Evolutionary conservation across 139 green algal species (phyloP), one percentile per base, ranked within the genome.

Genomic region (Coccomyxa sp.): DNA sequence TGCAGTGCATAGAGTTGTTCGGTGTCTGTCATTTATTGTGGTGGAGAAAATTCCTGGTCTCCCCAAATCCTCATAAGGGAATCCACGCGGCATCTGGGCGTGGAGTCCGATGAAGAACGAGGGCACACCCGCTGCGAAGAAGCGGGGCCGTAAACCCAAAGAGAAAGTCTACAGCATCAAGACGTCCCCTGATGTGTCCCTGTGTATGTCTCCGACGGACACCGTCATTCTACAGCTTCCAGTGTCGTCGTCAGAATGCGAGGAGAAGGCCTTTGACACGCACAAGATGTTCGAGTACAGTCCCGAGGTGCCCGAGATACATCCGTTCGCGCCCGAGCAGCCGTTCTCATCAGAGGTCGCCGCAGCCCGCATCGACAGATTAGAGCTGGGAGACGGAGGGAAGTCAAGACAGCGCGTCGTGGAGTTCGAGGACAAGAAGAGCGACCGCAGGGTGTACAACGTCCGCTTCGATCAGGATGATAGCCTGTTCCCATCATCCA

Each of bases 1-100:
- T 58, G 44, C 44, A 58, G 44, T 58, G 44, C 44, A 58, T 58
- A 58, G 44, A 58, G 44, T 58, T 58, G 44, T 58, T 58, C 44
- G 44, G 44, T 58, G 44, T 58, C 44, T 14, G 44, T 58, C 44
- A 58, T 58, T 58, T 27, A 10, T 27, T 58, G 44, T 58, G 44
- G 44, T 58, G 14, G 44, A 58, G 44, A 58, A 58, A 58, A 58
- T 58, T 58, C 44, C 44, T 58, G 12, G 44, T 58, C 44, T 14
- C 14, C 44, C 44, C 44, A 27, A 58, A 58, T 27, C 44, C 44
- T 58, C 44, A 58, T 58, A 58, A 58, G 44, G 44, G 44, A 58
- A 10, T 58, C 44, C 44, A 58, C 44, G 44, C 44, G 14, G 44
- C 44, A 58, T 58, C 44, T 58, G 44, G 44, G 44, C 44, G 44